phyloP scores from a whole-genome alignment of 345 rosid genomes.

The Eucalyptus dawsonii region DNA sequence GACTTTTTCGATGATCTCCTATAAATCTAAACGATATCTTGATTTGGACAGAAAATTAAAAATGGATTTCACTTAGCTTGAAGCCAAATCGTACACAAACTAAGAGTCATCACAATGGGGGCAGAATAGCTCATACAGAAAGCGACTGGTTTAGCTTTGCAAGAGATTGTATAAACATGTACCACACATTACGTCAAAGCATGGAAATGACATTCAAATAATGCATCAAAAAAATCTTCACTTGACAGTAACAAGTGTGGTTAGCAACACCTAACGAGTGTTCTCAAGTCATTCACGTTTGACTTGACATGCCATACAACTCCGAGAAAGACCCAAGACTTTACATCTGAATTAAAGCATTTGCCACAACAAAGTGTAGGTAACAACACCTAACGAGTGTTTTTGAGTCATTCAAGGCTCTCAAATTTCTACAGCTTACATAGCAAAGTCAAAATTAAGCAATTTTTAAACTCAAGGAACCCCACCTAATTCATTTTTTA shows the following conservation, averaged over 20 bases:
- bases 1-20: background rate
- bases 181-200: background rate
- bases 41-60: background rate
- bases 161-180: background rate
- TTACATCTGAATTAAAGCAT: background rate
- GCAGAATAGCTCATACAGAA: background rate
- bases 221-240: background rate
- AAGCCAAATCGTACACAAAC: background rate
- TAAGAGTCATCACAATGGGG: background rate
- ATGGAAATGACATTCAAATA: background rate
- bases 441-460: background rate
- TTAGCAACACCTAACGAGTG: background rate
- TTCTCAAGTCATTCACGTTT: background rate
- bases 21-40: background rate
- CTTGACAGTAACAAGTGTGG: background rate
- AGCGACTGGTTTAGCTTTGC: background rate
- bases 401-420: background rate
- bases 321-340: background rate
- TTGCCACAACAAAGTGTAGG: background rate
- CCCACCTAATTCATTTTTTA: background rate
- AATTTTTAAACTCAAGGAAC: background rate
- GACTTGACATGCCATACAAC: background rate
- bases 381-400: background rate
- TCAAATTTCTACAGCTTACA: background rate
- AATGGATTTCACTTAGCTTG: background rate